Evolutionary conservation across 305 asterid species (phyloP), one percentile per base, ranked within the genome.

Genomic region (Fraxinus albicans): DNA sequence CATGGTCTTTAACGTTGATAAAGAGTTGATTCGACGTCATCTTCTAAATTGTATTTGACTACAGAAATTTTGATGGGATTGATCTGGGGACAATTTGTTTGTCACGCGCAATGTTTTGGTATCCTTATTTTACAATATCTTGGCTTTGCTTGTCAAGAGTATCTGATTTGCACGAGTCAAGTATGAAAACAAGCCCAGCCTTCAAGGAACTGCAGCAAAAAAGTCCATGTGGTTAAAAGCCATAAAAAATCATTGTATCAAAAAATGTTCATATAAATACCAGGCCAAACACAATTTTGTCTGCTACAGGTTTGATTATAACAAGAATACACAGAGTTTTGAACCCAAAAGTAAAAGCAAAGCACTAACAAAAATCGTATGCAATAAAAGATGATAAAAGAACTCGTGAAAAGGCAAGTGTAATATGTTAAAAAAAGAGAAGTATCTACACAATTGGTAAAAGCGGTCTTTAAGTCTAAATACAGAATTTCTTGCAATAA

Each of bases 1-100:
- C 88, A 72, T 67, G 83, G 6, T 85, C 84, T 67, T 13, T 82
- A 75, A 69, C 65, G 40, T 73, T 53, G 27, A 34, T 65, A 29
- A 72, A 40, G 76, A 72, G 23, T 72, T 72, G 76, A 33, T 31
- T 72, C 23, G 42, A 72, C 10, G 44, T 33, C 76, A 72, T 72
- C 76, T 72, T 31, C 15, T 72, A 33, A 31, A 33, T 72, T 72
- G 76, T 72, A 72, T 72, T 69, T 33, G 76, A 31, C 44, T 33
- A 40, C 40, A 65, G n/a, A 65, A 65, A 3, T 8, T 65, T 65
- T 65, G 73, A 65, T 10, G 73, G 73, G 73, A 65, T 65, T 65
- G 72, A 65, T 65, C 34, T 23, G 73, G 8, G 35, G 33, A 27
- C 73, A 65, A 8, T 25, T 25, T 65, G 29, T 60, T 60, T 65